Evolutionary conservation across 805 yeast species (phyloP).

Genomic region (Kodamaea leandrae): DNA sequence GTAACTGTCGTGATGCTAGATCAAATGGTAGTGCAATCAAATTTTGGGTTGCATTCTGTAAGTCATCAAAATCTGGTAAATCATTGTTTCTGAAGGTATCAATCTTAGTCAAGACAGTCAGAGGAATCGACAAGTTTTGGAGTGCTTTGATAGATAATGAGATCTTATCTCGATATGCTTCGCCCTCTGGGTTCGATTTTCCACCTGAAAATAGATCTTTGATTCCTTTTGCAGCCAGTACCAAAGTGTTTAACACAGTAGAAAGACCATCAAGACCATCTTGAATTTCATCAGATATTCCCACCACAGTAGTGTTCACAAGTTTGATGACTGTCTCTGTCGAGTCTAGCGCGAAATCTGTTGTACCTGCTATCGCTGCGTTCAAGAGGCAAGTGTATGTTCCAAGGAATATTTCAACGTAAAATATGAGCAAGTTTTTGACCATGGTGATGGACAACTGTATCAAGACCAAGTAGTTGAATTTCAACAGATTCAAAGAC

Average conservation of each 20-base stretch:
- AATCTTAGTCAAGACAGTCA: conserved; percentile 57
- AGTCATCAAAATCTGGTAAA: conserved; percentile 64
- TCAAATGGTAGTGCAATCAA: conserved; percentile 62
- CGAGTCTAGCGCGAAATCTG: conserved; percentile 68
- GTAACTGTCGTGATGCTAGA: conserved; percentile 39
- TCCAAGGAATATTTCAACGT: conserved; percentile 73
- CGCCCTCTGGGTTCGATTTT: conserved; percentile 26
- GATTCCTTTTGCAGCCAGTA: conserved; percentile 46
- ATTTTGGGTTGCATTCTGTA: conserved; percentile 55
- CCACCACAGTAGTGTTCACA: conserved; percentile 59
- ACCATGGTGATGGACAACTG: conserved; percentile 51
- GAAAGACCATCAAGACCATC: conserved; percentile 64
- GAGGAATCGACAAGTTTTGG: conserved; percentile 61
- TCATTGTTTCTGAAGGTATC: conserved; percentile 43
- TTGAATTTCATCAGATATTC: conserved; percentile 59
- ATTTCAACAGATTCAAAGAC: conserved; percentile 47
- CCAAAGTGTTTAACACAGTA: conserved; percentile 52
- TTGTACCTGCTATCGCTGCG: conserved; percentile 70
- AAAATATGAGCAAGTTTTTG: conserved; percentile 59
- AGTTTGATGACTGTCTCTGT: conserved; percentile 56
- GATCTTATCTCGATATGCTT: conserved; percentile 41
- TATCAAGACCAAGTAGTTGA: conserved; percentile 44
- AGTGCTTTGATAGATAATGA: conserved; percentile 57
- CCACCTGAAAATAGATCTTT: conserved; percentile 48
- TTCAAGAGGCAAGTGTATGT: conserved; percentile 82